Base-by-base conservation (phyloP, 495 filamentous ascomycete species). In the Letharia columbiana region DNA sequence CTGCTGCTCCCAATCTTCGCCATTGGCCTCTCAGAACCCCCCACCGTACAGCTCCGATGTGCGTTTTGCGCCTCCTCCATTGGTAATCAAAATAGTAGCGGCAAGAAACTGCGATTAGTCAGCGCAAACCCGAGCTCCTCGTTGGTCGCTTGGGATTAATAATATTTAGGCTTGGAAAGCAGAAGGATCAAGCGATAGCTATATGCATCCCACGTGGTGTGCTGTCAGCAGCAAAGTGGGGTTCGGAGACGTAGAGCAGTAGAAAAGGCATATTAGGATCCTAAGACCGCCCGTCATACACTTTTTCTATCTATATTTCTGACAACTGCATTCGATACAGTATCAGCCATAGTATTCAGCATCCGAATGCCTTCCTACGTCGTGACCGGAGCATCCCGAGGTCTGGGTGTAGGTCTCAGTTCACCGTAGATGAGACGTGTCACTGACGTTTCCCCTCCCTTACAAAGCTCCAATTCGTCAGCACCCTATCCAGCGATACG, bases 361-460 rank as follows among this genome's bases (percentile, higher is more conserved):
- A 57, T 20, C 31, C 3, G 20, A 37, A 78, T 77, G 77, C 59
- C 77, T 69, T 69, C 69, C 15, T 78, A 76, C 61, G 65, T 77
- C 23, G 66, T 78, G 47, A 73, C 75, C 15, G 78, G 78, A 37
- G 77, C 70, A 15, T 77, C 75, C 1, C 73, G 70, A 57, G 77
- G 77, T 11, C 62, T 80, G n/a, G 78, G 79, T 0, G 78, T 77
- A 60, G 73, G 75, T 67, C 49, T 49, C 41, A 75, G 75, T 76
- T 71, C 54, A 17, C 5, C 6, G 1, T 17, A 20, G 37, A 37
- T 6, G 2, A 4, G 10, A 37, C 31, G 33, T 17, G 17, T 17
- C 31, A 8, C 52, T 35, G 31, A 56, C 12, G 52, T 3, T 20
- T 1, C 1, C 20, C 33, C 35, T 35, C 4, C 7, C n/a, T 37